Conservation (phyloP, 768 basidiomycete species). For the Kwoniella shandongensis region DNA sequence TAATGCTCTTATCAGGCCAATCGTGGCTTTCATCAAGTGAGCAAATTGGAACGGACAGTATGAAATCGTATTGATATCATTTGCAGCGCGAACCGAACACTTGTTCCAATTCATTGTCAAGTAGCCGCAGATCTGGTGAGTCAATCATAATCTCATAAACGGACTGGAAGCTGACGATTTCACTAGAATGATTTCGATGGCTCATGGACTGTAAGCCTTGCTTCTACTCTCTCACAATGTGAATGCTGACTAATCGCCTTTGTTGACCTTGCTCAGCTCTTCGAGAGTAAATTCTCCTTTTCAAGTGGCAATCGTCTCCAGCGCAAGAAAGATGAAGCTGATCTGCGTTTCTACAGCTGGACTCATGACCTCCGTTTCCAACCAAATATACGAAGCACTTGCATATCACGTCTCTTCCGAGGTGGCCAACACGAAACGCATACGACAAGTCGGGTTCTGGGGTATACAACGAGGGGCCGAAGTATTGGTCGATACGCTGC, state of each 20-base stretch:
- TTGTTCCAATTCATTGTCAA: conserved; percentile 89
- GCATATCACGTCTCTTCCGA: conserved; percentile 87
- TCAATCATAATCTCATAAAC: not conserved
- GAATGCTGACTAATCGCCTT: conserved; percentile 9
- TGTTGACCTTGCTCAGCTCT: conserved; percentile 62
- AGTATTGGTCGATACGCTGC: conserved; percentile 75
- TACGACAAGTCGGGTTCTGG: conserved; percentile 90
- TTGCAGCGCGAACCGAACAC: conserved; percentile 80
- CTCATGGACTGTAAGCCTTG: conserved; percentile 74
- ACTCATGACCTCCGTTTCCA: conserved; percentile 82
- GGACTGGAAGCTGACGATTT: not conserved
- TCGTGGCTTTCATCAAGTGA: conserved; percentile 98
- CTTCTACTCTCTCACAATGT: conserved; percentile 4
- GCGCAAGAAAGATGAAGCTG: conserved; percentile 2
- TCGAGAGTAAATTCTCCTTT: conserved; percentile 70
- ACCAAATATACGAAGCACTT: conserved; percentile 88
- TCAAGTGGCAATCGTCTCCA: not conserved
- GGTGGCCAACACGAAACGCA: conserved; percentile 73
- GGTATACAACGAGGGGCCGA: conserved; percentile 89
- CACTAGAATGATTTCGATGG: conserved; percentile 82
- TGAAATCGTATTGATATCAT: conserved; percentile 23
- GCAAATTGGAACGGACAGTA: conserved; percentile 46
- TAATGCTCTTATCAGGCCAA: conserved; percentile 86
- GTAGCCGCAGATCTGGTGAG: conserved; percentile 70
- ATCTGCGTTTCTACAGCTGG: conserved; percentile 63